Evolutionary conservation across 1,284 basidiomycete species (phyloP).

Genomic region (Naganishia albida): DNA sequence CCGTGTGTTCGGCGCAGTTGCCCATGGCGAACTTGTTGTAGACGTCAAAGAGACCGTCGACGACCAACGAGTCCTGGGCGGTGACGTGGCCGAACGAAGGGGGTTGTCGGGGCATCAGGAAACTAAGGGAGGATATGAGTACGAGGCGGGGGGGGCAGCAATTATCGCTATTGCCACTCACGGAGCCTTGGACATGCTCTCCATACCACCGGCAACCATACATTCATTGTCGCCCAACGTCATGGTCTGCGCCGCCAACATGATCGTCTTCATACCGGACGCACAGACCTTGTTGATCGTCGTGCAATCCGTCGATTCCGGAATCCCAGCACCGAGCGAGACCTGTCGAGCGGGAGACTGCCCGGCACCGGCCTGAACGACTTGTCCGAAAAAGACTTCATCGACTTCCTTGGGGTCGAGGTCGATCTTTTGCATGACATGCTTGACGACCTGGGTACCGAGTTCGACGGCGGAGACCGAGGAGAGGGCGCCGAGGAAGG

Average conservation of each 20-base stretch:
- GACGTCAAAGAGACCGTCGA: slow-evolving; percentile 92
- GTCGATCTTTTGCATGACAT: slow-evolving; percentile 76
- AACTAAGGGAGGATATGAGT: slow-evolving; percentile 59
- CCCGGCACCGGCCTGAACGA: slow-evolving; percentile 92
- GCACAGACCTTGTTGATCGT: slow-evolving; percentile 99
- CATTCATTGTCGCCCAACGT: slow-evolving; percentile 75
- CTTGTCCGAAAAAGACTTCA: slow-evolving; percentile 96
- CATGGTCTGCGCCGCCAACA: slow-evolving; percentile 88
- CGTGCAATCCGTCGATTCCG: slow-evolving; percentile 85
- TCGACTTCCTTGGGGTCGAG: slow-evolving; percentile 81
- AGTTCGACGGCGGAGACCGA: slow-evolving; percentile 86
- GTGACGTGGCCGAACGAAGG: slow-evolving; percentile 88
- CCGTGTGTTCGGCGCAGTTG: slow-evolving; percentile 87
- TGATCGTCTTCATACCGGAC: slow-evolving; percentile 91
- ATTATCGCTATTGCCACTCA: slow-evolving; percentile 55
- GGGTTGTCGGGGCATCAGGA: slow-evolving; percentile 84
- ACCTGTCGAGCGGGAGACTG: slow-evolving; percentile 96
- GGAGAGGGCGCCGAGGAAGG: slow-evolving; percentile 87
- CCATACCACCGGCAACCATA: slow-evolving; percentile 92
- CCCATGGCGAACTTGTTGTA: slow-evolving; percentile 97
- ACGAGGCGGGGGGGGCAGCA: too few species aligned
- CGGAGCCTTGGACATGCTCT: slow-evolving; percentile 97
- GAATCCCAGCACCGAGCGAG: slow-evolving; percentile 76
- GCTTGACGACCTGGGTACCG: slow-evolving; percentile 84
- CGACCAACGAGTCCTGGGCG: slow-evolving; percentile 81